Evolutionary conservation across 148 eudicot genomes (phyloP), one percentile per base, ranked within the genome.

Genomic region (Cornus florida): DNA sequence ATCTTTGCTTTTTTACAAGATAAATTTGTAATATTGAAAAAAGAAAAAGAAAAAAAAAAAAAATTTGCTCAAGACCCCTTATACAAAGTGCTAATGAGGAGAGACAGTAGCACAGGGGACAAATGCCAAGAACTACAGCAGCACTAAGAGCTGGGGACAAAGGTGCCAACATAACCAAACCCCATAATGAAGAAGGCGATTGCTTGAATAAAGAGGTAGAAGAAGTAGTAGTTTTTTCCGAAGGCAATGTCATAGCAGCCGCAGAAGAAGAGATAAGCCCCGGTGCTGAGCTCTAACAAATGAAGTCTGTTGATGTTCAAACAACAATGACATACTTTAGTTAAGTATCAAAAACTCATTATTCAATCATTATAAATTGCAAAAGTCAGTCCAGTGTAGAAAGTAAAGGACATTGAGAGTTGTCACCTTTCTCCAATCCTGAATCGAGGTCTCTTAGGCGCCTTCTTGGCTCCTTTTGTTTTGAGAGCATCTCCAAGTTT

Each of bases 401-500:
- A 28, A 28, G 28, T 28, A 28, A 28, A 28, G 28, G 28, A 28
- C 28, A 28, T 39, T 39, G 32, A 65, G 60, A 65, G 65, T 75
- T 69, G 24, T 3, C 76, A 86, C 89, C 84, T 76, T 53, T 82
- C 87, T 13, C 87, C 83, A 17, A 84, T 48, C 82, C 76, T 87
- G 53, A 79, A 77, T 13, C 80, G 75, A 13, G 68, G 80, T 64
- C 74, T 77, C 77, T 70, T 84, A 10, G 80, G 32, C 17, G 82
- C 80, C 80, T 82, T 87, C 10, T 7, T 39, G 19, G 75, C 70
- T 6, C 85, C 70, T 76, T 79, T 87, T 59, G 80, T 60, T 80
- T 84, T 87, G 62, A 75, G 77, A 67, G 87, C 83, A 41, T 84
- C 87, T 10, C 89, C 89, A 0, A 87, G 80, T 77, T 87, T 87